phyloP scores from a whole-genome alignment of 2,329 filamentous ascomycete species.

The Aspergillus sp. region DNA sequence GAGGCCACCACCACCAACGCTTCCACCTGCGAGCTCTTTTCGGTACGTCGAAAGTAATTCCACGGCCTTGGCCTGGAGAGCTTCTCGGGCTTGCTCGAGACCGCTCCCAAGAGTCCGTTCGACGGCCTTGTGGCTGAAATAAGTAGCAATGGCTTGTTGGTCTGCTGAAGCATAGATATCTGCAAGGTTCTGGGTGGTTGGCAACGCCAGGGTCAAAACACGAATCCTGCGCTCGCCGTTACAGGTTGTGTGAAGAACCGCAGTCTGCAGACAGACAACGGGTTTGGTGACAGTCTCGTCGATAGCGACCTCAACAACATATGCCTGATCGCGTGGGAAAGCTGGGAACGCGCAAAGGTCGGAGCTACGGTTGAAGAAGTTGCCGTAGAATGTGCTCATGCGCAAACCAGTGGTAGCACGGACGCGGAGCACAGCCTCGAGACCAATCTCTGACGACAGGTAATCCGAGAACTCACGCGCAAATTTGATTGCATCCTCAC shows the following conservation, averaged over 20 bases:
- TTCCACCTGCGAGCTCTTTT: constrained; percentile 94
- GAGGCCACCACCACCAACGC: constrained; percentile 87
- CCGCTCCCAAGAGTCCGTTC: constrained; percentile 85
- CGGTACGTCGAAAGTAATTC: constrained; percentile 94
- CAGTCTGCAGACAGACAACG: constrained; percentile 89
- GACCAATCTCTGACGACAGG: constrained; percentile 91
- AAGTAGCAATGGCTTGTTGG: constrained; percentile 88
- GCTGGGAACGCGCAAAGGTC: constrained; percentile 98
- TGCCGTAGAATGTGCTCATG: constrained; percentile 98
- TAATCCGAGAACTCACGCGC: constrained; percentile 96
- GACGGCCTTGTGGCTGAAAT: constrained; percentile 97
- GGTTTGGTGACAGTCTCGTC: constrained; percentile 93
- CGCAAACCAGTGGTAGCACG: constrained; percentile 91
- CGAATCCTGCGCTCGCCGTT: constrained; percentile 95
- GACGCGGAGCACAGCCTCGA: constrained; percentile 94
- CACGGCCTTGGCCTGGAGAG: constrained; percentile 85
- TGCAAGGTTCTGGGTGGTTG: constrained; percentile 86
- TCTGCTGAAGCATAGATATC: constrained; percentile 95
- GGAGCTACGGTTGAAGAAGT: constrained; percentile 98
- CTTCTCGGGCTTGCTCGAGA: constrained; percentile 87
- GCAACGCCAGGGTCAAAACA: constrained; percentile 89
- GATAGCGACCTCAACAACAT: constrained; percentile 97
- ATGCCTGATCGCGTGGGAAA: constrained; percentile 95
- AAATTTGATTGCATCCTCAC: constrained; percentile 97
- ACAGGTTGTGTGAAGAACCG: constrained; percentile 95